phyloP scores from a whole-genome alignment of 257 asterid species.

The Nicotiana noctiflora region DNA sequence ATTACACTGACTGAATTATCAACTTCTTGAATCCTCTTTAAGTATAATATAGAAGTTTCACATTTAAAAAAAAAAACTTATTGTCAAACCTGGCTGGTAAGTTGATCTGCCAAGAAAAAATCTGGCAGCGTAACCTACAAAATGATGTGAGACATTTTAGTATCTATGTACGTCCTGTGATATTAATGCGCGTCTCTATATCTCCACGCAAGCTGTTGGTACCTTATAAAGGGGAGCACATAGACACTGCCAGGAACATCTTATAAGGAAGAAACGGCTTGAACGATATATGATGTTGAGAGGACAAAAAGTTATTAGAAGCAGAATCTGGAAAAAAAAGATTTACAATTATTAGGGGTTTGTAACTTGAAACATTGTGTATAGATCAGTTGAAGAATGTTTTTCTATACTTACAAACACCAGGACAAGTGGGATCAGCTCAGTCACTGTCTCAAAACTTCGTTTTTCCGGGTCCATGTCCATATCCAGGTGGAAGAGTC shows the following conservation, averaged over 20 bases:
- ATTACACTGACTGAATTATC: neutral
- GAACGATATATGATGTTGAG: conserved; percentile 66
- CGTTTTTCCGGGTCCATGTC: conserved; percentile 53
- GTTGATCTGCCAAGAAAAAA: conserved; percentile 86
- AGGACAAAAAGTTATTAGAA: conserved; percentile 53
- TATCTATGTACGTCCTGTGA: neutral
- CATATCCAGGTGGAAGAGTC: conserved; percentile 67
- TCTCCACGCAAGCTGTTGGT: neutral
- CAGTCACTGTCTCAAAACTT: conserved; percentile 35
- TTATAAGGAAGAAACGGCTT: conserved; percentile 59
- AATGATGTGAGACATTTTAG: neutral
- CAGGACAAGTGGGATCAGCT: conserved; percentile 58
- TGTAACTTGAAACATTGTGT: neutral
- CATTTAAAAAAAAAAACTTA: no score
- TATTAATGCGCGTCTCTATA: neutral
- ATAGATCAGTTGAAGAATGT: neutral
- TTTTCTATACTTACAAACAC: conserved; percentile 38
- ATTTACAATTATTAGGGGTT: neutral
- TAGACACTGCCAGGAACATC: conserved; percentile 57
- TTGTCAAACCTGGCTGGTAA: conserved; percentile 74
- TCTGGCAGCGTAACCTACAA: conserved; percentile 65
- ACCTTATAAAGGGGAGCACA: conserved; percentile 91
- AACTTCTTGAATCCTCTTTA: neutral
- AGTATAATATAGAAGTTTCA: neutral
- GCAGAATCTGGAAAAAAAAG: conserved; percentile 12